These are phyloP conservation scores for Gremmenia infestans DNA, from an alignment of 2,329 filamentous ascomycete species.

Conservation along the genomic window DNA sequence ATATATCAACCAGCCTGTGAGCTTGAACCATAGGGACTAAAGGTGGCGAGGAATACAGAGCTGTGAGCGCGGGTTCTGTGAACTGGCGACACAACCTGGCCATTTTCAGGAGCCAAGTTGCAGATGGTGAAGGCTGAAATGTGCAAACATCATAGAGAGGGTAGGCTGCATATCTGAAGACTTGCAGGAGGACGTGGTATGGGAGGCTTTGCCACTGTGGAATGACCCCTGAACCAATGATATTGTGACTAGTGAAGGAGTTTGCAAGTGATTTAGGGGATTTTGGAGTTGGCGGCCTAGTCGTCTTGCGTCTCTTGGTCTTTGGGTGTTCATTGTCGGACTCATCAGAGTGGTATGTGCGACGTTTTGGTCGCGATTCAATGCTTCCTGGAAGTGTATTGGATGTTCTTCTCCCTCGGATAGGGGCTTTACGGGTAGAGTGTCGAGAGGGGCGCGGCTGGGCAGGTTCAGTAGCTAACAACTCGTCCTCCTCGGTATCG, in stretches of 20 bases:
- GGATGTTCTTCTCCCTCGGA: neutral
- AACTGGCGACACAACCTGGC: conserved; percentile 61
- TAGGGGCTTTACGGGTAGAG: neutral
- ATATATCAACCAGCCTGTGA: conserved; percentile 47
- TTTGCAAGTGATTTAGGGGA: neutral
- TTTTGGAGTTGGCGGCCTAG: neutral
- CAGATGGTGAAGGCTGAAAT: conserved; percentile 38
- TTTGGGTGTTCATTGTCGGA: neutral
- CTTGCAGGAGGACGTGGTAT: conserved; percentile 62
- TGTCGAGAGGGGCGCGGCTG: neutral
- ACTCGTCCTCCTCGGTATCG: neutral
- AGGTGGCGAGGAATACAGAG: conserved; percentile 65
- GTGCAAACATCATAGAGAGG: conserved; percentile 48
- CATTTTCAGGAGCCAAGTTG: conserved; percentile 60
- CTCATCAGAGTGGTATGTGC: neutral
- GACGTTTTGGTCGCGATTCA: neutral
- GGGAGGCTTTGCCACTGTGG: conserved; percentile 58
- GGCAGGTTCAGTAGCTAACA: neutral
- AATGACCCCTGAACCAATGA: conserved; percentile 33
- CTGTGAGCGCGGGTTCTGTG: conserved; percentile 66
- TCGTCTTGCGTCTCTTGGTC: conserved; percentile 3
- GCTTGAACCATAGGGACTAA: conserved; percentile 49
- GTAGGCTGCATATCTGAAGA: conserved; percentile 64
- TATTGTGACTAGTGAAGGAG: neutral
- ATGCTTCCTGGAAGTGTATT: neutral